Percentiles rank a stretch among this genome's conserved stretches.
These are phyloP conservation scores for Thinopyrum elongatum DNA, from an alignment of 176 grass and related monocot genomes.

Conservation along the genomic window DNA sequence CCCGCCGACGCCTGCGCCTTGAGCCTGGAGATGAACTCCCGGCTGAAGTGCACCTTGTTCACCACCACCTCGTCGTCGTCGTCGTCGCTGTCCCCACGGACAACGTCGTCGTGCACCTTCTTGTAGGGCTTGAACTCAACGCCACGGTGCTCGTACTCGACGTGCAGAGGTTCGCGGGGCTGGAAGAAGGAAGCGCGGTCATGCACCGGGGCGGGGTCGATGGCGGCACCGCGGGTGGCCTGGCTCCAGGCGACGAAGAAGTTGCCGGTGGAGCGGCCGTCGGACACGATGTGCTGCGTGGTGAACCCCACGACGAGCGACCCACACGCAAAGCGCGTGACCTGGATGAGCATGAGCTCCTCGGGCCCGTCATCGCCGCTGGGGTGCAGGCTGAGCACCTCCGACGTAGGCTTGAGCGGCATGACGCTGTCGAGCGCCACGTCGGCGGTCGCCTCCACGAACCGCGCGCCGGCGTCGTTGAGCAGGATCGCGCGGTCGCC, in stretches of 20 bases:
- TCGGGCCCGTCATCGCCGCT: neutral
- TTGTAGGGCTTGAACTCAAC: slow-evolving; percentile 25
- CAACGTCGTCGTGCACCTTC: neutral
- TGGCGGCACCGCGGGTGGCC: slow-evolving; percentile 25
- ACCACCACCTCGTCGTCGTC: slow-evolving; percentile 15
- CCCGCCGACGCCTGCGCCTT: slow-evolving; percentile 10
- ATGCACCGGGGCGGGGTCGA: slow-evolving; percentile 18
- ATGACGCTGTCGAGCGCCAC: neutral
- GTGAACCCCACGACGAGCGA: slow-evolving; percentile 21
- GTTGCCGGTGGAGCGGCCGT: slow-evolving; percentile 31
- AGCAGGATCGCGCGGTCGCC: slow-evolving; percentile 21
- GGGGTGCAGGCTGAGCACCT: slow-evolving; percentile 12
- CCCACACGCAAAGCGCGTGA: slow-evolving; percentile 23
- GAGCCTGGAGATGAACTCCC: slow-evolving; percentile 31
- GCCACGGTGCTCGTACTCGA: slow-evolving; percentile 38
- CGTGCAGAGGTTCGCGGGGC: neutral
- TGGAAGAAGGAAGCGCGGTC: slow-evolving; percentile 27
- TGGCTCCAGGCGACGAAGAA: slow-evolving; percentile 35
- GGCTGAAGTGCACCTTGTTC: slow-evolving; percentile 16
- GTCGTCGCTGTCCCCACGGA: neutral
- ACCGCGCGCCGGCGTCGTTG: slow-evolving; percentile 27
- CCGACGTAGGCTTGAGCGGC: neutral
- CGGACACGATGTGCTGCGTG: slow-evolving; percentile 30
- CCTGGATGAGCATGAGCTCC: slow-evolving; percentile 28
- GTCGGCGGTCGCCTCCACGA: slow-evolving; percentile 24